Conservation (phyloP, 2,329 filamentous ascomycete species). For the Epichloe sylvatica region DNA sequence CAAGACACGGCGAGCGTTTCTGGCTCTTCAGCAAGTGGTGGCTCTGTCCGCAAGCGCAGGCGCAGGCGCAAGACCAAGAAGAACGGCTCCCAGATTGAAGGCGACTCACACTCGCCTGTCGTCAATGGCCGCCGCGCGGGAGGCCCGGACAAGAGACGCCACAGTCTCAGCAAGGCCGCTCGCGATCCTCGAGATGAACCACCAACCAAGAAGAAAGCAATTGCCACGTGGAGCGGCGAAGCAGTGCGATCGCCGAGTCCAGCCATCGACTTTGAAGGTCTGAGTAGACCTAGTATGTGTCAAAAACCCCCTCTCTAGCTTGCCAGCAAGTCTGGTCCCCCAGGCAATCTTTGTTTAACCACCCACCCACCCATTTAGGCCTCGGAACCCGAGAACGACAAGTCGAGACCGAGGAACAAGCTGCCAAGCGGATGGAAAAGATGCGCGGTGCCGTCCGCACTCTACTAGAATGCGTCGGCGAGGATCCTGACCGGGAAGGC, state of each 20-base stretch:
- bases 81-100: conserved; percentile 10
- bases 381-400: conserved; percentile 49
- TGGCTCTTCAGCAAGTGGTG: conserved; percentile 17
- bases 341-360: too few relatives aligned
- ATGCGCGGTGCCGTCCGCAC: conserved; percentile 50
- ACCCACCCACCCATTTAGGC: conserved; percentile 23
- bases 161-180: conserved; percentile 47
- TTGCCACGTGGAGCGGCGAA: conserved; percentile 9
- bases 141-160: conserved; percentile 29
- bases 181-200: conserved; percentile 45
- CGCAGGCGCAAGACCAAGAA: conserved; percentile 17
- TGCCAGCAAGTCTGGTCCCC: too few relatives aligned
- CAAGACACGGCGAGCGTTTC: conserved; percentile 15
- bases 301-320: too few relatives aligned
- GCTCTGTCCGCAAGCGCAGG: conserved; percentile 12
- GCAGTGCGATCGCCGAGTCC: conserved; percentile 30
- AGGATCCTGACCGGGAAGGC: conserved; percentile 52
- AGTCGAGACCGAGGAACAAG: conserved; percentile 35
- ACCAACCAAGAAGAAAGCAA: conserved; percentile 22
- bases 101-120: conserved; percentile 8
- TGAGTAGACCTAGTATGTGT: conserved; percentile 42
- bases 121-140: conserved; percentile 18
- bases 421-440: conserved; percentile 38
- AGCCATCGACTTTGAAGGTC: conserved; percentile 47
- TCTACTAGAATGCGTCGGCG: conserved; percentile 54